A percentile compares a stretch with the other conserved stretches of the same genome.
Conservation (phyloP, 129 eudicot species). For the Escallonia rubra region DNA sequence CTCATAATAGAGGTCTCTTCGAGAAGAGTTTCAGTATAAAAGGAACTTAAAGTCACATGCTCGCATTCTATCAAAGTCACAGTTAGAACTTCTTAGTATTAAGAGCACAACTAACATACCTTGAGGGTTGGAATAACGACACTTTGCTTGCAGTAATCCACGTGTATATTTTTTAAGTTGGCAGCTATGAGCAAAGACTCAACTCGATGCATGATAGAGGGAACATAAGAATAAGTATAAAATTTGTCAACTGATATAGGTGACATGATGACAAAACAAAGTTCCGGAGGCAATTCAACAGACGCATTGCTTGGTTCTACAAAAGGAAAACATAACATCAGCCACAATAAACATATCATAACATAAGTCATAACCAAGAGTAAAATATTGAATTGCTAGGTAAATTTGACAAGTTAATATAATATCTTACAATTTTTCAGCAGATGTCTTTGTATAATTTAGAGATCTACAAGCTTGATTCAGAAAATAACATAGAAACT, state of each 20-base stretch:
- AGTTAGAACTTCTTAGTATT: too few species aligned
- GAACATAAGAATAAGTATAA: conserved; percentile 62
- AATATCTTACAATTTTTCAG: not conserved
- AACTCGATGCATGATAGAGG: conserved; percentile 76
- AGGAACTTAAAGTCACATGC: too few species aligned
- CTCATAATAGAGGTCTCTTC: conserved; percentile 34
- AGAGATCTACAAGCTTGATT: too few species aligned
- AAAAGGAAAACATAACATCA: conserved; percentile 5
- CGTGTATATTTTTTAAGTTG: conserved; percentile 48
- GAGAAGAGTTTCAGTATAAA: too few species aligned
- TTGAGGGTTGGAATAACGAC: conserved; percentile 43
- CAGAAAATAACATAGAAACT: too few species aligned
- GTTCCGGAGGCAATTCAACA: conserved; percentile 83
- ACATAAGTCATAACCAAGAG: not conserved
- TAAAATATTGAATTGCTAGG: not conserved
- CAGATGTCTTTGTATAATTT: not conserved
- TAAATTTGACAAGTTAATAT: not conserved
- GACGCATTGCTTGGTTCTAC: conserved; percentile 55
- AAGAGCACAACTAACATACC: too few species aligned
- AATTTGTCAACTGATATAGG: conserved; percentile 57
- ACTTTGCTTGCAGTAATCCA: conserved; percentile 37
- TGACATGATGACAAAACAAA: conserved; percentile 65
- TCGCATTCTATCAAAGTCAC: too few species aligned
- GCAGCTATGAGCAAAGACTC: conserved; percentile 69
- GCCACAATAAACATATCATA: not conserved